Evolutionary conservation across 371 early-diverging fungal species (phyloP).

Genomic region (Funneliformis caledonium): DNA sequence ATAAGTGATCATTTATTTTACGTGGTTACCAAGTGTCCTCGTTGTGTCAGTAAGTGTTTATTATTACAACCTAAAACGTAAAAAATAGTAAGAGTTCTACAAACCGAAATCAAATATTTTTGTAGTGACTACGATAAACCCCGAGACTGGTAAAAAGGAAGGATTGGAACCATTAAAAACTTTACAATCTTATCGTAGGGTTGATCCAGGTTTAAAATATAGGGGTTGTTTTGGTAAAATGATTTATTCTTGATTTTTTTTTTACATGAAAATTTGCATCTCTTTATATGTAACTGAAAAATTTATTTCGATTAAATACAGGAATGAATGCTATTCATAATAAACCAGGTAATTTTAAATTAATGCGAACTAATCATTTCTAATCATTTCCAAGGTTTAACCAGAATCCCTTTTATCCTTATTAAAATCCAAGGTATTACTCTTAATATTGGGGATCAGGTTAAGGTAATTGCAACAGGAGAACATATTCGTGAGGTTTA

Average conservation of each 20-base stretch:
- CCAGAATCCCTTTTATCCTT: neutral
- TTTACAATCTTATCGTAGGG: conserved; percentile 44
- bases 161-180: conserved; percentile 52
- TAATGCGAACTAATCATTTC: neutral
- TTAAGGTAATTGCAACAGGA: conserved; percentile 21
- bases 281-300: neutral
- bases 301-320: neutral
- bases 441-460: conserved; percentile 8
- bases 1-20: conserved; percentile 41
- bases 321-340: conserved; percentile 34
- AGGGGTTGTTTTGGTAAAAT: conserved; percentile 39
- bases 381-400: neutral
- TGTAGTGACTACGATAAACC: conserved; percentile 51
- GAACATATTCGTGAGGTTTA: conserved; percentile 31
- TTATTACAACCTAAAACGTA: too few relatives aligned
- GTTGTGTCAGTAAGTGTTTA: conserved; percentile 29
- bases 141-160: conserved; percentile 50
- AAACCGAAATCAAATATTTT: neutral
- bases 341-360: conserved; percentile 9
- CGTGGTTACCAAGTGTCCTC: conserved; percentile 6
- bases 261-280: neutral
- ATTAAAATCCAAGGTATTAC: neutral
- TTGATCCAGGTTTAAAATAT: conserved; percentile 28
- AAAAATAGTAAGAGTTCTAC: neutral
- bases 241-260: neutral